Base-by-base conservation (phyloP, 805 yeast genomes). In the Hyphopichia homilentoma region DNA sequence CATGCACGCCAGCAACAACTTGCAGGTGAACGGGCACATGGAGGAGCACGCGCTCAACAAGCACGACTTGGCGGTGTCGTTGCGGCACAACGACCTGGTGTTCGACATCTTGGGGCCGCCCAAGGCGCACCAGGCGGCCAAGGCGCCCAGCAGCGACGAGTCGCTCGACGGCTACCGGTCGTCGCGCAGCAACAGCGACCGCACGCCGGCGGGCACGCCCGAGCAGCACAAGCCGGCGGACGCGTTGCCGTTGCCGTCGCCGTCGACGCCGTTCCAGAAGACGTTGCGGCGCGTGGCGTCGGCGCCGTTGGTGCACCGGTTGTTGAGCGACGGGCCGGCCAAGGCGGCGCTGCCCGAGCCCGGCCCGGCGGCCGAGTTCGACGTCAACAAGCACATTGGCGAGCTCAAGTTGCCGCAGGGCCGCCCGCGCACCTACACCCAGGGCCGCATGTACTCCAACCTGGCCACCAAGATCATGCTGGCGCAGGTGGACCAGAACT, bases 401-500 rank as follows among this genome's bases (percentile, higher is more conserved):
- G 73, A 67, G 38, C 50, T 66, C n/a, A 56, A 54, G 18, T 47
- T 52, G 19, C 43, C 52, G 11, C 11, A 7, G 14, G 50, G 50
- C 16, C 45, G 70, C 35, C 70, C 70, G 3, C 38, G 71, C 24
- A 59, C 70, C 1, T 48, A 52, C 27, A 64, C 70, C 6, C 69
- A 56, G 35, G 70, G 64, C 25, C 67, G 94, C 41, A 76, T 80
- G 42, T 84, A 84, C 50, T 79, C 88, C 13, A 73, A 81, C 38
- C 79, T 81, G 41, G 77, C 96, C 8, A 83, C 83, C 34, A 84
- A 79, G 48, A 72, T 80, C 22, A 70, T 77, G 35, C 82, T 79
- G 40, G 87, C 82, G 7, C 87, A 84, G 49, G 99, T 94, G 14
- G 75, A 81, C 5, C 94, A 95, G 2, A 75, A 76, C 27, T 83